Evolutionary conservation across 2,329 filamentous ascomycete species (phyloP).

Genomic region (Ploettnerulaceae sp.): DNA sequence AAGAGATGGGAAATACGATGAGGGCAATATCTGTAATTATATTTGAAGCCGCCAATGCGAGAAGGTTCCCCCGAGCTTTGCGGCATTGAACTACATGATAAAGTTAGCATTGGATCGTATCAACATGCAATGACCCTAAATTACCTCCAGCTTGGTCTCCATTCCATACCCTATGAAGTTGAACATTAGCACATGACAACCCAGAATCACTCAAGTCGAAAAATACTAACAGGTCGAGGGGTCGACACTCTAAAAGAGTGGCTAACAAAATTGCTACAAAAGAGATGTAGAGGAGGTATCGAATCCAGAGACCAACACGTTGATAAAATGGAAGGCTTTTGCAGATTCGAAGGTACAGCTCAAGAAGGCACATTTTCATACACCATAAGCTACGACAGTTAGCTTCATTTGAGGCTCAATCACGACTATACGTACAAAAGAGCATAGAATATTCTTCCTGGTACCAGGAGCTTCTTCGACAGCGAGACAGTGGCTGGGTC

Average conservation of each 20-base stretch:
- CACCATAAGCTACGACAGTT: conserved; percentile 2
- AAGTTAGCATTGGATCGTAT: background rate
- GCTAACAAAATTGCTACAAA: conserved; percentile 1
- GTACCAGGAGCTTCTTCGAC: background rate
- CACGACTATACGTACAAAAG: background rate
- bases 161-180: conserved; percentile 4
- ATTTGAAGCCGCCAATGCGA: conserved; percentile 2
- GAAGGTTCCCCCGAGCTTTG: conserved; percentile 1
- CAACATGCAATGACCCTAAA: background rate
- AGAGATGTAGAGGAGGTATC: background rate
- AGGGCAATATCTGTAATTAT: conserved; percentile 1
- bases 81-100: background rate
- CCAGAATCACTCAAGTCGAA: background rate
- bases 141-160: conserved; percentile 4
- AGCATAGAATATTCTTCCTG: conserved; percentile 6
- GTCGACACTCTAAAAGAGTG: conserved; percentile 4
- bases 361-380: conserved; percentile 7
- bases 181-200: background rate
- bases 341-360: conserved; percentile 7
- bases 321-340: conserved; percentile 1
- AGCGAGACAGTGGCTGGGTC: background rate
- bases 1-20: conserved; percentile 7
- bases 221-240: conserved; percentile 2
- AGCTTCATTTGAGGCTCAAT: background rate
- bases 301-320: conserved; percentile 1